Evolutionary conservation across 2,329 filamentous ascomycete genomes (phyloP).

Genomic region (Cladobotryum mycophilum): DNA sequence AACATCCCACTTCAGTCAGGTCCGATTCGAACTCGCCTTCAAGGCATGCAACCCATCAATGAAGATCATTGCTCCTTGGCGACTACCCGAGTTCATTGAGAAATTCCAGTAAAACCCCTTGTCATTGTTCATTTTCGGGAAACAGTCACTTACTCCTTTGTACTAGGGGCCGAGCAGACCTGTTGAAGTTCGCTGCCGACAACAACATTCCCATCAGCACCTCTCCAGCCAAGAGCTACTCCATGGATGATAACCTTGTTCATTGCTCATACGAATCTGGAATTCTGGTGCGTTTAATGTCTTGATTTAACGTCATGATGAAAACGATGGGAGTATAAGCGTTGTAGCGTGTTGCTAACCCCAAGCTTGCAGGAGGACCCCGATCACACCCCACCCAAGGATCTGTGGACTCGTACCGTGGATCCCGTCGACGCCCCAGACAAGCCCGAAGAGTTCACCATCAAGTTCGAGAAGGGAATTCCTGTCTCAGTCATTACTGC

Average conservation of each 20-base stretch:
- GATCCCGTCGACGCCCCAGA: neutral
- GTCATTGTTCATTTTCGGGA: neutral
- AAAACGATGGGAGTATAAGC: neutral
- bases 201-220: constrained; percentile 65
- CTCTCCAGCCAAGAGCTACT: constrained; percentile 62
- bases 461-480: constrained; percentile 60
- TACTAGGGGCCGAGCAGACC: constrained; percentile 54
- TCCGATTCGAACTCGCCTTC: constrained; percentile 29
- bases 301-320: neutral
- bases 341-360: constrained; percentile 18
- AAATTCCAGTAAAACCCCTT: constrained; percentile 40
- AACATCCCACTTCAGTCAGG: neutral
- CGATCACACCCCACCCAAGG: constrained; percentile 52
- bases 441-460: constrained; percentile 41
- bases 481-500: constrained; percentile 50
- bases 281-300: constrained; percentile 37
- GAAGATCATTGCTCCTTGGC: constrained; percentile 67
- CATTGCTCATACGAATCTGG: constrained; percentile 71
- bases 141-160: neutral
- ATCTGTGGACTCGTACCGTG: constrained; percentile 63
- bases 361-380: constrained; percentile 37
- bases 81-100: constrained; percentile 62
- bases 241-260: constrained; percentile 36
- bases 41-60: constrained; percentile 50
- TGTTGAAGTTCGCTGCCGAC: constrained; percentile 63